Conservation (phyloP, 805 yeast genomes). For the Priceomyces fermenticarens region DNA sequence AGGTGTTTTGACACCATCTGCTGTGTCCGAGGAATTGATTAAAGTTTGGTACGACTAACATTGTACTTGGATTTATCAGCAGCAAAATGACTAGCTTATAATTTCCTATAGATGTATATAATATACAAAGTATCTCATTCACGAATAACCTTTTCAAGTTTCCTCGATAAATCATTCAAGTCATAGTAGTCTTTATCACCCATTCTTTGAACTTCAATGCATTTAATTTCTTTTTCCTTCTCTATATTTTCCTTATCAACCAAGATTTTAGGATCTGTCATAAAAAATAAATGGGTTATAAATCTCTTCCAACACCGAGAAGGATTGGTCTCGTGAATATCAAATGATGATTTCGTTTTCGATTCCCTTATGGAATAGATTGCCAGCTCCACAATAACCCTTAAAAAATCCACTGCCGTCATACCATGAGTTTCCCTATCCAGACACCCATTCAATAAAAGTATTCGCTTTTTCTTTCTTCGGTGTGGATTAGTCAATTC, state of each 20-base stretch:
- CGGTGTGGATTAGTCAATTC: conserved; percentile 8
- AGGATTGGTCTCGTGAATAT: conserved; percentile 7
- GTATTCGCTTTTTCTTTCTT: conserved; percentile 43
- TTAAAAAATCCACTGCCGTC: conserved; percentile 57
- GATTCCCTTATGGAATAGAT: conserved; percentile 43
- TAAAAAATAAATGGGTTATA: conserved; percentile 62
- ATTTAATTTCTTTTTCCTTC: conserved; percentile 39
- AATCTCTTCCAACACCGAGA: conserved; percentile 40
- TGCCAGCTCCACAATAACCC: conserved; percentile 54
- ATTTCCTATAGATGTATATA: neutral
- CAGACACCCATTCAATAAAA: conserved; percentile 67
- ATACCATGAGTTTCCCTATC: conserved; percentile 81
- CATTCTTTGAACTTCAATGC: conserved; percentile 38
- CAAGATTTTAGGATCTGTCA: conserved; percentile 47
- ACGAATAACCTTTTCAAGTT: conserved; percentile 14
- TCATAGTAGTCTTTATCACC: conserved; percentile 32
- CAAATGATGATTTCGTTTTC: conserved; percentile 9
- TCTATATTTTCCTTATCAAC: conserved; percentile 45
- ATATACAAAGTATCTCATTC: conserved; percentile 1
- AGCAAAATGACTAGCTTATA: neutral
- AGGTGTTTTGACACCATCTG: conserved; percentile 96
- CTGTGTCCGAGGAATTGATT: conserved; percentile 96
- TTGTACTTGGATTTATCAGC: neutral
- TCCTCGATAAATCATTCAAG: conserved; percentile 34
- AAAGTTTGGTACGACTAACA: conserved; percentile 92